Evolutionary conservation across 768 basidiomycete species (phyloP).

Genomic region (Trametes cingulata): DNA sequence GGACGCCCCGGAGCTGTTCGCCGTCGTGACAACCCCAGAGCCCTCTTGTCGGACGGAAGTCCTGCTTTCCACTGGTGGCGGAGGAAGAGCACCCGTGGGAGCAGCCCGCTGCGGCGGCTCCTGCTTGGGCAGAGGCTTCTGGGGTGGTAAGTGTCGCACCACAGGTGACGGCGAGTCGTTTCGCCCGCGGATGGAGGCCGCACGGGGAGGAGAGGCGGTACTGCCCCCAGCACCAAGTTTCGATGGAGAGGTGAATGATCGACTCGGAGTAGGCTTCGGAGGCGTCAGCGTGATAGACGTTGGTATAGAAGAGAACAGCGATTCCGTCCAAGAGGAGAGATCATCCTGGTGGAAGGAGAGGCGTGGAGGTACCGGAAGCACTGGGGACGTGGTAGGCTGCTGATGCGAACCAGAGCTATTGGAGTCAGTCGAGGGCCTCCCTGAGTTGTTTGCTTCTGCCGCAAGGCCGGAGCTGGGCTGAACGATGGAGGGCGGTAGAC

Average conservation of each 20-base stretch:
- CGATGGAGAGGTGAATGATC: neutral
- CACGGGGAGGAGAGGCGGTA: slow-evolving; percentile 4
- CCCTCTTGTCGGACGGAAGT: slow-evolving; percentile 26
- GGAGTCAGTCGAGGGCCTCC: slow-evolving; percentile 5
- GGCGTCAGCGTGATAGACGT: slow-evolving; percentile 12
- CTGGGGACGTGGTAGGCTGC: slow-evolving; percentile 1
- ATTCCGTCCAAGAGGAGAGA: slow-evolving; percentile 55
- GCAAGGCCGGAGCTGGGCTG: neutral
- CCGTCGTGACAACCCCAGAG: slow-evolving; percentile 8
- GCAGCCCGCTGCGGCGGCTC: slow-evolving; percentile 9
- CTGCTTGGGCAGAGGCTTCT: slow-evolving; percentile 23
- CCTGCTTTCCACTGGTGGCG: slow-evolving; percentile 18
- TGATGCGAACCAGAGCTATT: slow-evolving; percentile 6
- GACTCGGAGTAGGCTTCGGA: slow-evolving; percentile 8
- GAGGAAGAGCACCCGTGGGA: slow-evolving; percentile 15
- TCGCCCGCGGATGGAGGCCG: slow-evolving; percentile 1
- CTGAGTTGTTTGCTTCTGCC: neutral
- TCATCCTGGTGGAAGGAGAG: slow-evolving; percentile 57
- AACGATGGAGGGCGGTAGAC: slow-evolving; percentile 19
- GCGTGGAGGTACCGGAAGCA: slow-evolving; percentile 45
- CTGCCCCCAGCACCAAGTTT: neutral
- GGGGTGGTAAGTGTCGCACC: slow-evolving; percentile 20
- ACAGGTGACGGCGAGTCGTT: slow-evolving; percentile 5
- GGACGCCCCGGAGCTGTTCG: neutral
- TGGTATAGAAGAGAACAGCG: slow-evolving; percentile 57